phyloP scores from a whole-genome alignment of 768 basidiomycete genomes.

The Kwoniella newhampshirensis region DNA sequence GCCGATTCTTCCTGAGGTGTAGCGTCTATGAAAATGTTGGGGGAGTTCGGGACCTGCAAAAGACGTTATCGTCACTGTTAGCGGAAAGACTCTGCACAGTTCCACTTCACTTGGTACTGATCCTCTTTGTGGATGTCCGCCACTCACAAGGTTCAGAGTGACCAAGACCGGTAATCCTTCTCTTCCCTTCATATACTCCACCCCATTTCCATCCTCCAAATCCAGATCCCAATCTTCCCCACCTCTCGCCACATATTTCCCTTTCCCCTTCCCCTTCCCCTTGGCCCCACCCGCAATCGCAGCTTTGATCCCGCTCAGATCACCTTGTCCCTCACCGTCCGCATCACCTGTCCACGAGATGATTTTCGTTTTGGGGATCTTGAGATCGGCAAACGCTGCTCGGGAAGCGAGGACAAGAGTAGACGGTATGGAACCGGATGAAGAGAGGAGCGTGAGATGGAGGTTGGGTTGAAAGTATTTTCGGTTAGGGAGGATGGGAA shows the following conservation, averaged over 20 bases:
- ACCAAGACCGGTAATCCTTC: conserved; percentile 45
- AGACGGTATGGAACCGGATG: conserved; percentile 34
- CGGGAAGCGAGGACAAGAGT: conserved; percentile 46
- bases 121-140: too few relatives aligned
- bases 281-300: conserved; percentile 42
- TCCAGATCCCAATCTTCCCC: conserved; percentile 53
- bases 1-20: conserved; percentile 48
- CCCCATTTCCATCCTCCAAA: conserved; percentile 36
- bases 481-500: conserved; percentile 45
- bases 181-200: conserved; percentile 29
- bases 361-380: conserved; percentile 44
- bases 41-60: conserved; percentile 37
- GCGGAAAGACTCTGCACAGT: too few relatives aligned
- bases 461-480: conserved; percentile 52
- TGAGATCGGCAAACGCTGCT: conserved; percentile 44
- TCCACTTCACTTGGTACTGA: too few relatives aligned
- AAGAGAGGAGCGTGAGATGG: conserved; percentile 47
- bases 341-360: conserved; percentile 35
- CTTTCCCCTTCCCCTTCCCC: conserved; percentile 26
- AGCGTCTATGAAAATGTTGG: conserved; percentile 46
- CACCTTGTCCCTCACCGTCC: conserved; percentile 23
- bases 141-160: conserved; percentile 49
- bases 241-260: conserved; percentile 20
- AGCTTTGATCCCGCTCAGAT: conserved; percentile 50
- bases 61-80: too few relatives aligned